Evolutionary conservation across 176 grass and related monocot genomes (phyloP), one percentile per base, ranked within the genome.

Genomic region (Tillandsia leiboldiana): DNA sequence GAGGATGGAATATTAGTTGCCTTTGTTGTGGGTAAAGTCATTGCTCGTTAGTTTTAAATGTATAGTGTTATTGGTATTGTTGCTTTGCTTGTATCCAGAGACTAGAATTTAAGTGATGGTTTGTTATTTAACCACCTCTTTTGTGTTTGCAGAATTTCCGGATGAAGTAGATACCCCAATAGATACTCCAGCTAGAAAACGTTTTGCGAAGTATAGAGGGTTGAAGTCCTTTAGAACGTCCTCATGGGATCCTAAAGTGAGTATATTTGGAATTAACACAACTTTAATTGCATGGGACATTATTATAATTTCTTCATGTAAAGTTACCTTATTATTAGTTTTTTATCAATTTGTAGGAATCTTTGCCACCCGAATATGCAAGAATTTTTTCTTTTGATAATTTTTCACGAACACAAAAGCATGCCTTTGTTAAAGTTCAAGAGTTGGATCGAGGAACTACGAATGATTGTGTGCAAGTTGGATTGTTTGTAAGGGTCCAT

Each of bases 81-180:
- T 42, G 33, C 33, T 18, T 59, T 42, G 66, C 48, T 70, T 23
- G 13, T n/a, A 63, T 15, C 61, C 26, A 67, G 70, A 77, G 11
- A 6, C 24, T 49, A 56, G 56, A 54, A 71, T 51, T 56, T 3
- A 17, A 10, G 26, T 72, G 22, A 66, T 51, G n/a, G 0, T 22
- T 53, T 64, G 63, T 51, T 68, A 72, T 79, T 27, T 12, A 28
- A 72, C 14, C 75, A 73, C n/a, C 56, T 47, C 56, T 51, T 6
- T 72, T 28, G 61, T 69, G 64, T 71, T 86, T 79, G 59, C 87
- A 97, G 94, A 97, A 75, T 97, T 90, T 83, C 94, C 94, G 14
- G 94, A 97, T 81, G 94, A 97, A 77, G 89, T 97, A 77, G 94
- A 97, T 63, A 97, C 94, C 47, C 94, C 94, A 68, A 71, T 97